phyloP scores from a whole-genome alignment of 2,329 filamentous ascomycete genomes.

The Ophiostoma ips region DNA sequence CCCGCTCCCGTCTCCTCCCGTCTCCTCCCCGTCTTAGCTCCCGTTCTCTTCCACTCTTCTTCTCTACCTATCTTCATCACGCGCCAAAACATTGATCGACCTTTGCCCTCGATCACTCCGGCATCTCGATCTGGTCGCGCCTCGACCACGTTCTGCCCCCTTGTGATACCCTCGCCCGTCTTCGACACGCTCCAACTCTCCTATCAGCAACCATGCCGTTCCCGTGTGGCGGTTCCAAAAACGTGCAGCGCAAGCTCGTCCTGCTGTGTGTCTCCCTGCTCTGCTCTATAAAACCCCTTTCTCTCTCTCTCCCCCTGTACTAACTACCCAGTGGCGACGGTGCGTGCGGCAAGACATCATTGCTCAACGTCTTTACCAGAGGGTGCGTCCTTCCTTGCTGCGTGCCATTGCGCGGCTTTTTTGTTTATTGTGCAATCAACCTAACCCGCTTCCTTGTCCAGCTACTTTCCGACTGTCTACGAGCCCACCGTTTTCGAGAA shows the following conservation, averaged over 20 bases:
- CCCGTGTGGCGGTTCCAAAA: slow-evolving; percentile 62
- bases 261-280: slow-evolving; percentile 50
- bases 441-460: slow-evolving; percentile 26
- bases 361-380: slow-evolving; percentile 97
- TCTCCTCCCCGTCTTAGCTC: too few relatives aligned
- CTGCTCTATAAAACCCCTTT: too few relatives aligned
- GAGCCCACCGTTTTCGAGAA: slow-evolving; percentile 98
- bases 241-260: slow-evolving; percentile 91
- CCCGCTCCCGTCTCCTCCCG: too few relatives aligned
- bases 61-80: too few relatives aligned
- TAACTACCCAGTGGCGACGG: slow-evolving; percentile 60
- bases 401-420: too few relatives aligned
- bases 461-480: slow-evolving; percentile 96
- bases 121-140: too few relatives aligned
- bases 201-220: slow-evolving; percentile 24
- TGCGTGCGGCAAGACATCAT: slow-evolving; percentile 91
- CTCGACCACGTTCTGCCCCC: background rate
- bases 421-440: too few relatives aligned
- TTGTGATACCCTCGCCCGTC: background rate
- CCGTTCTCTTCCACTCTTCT: too few relatives aligned
- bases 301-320: too few relatives aligned
- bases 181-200: background rate
- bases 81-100: too few relatives aligned
- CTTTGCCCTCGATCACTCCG: too few relatives aligned
- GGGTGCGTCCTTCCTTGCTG: slow-evolving; percentile 44